Evolutionary conservation across 345 rosid genomes (phyloP).

Genomic region (Abelmoschus esculentus): DNA sequence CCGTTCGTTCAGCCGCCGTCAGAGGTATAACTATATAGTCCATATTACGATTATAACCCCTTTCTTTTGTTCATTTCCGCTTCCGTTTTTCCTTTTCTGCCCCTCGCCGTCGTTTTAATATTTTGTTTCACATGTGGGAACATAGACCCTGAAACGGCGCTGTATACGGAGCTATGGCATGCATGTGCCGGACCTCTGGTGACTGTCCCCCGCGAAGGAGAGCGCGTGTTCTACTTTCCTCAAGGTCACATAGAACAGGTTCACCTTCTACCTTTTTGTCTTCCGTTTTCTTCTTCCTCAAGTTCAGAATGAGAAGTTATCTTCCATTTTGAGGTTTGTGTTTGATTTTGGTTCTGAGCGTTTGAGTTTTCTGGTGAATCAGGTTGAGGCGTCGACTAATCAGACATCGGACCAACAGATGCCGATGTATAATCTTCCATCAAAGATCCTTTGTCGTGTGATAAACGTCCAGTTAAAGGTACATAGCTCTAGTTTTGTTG

Average conservation of each 20-base stretch:
- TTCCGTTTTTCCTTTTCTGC: not conserved
- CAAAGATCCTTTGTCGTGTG: not conserved
- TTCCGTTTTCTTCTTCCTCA: not conserved
- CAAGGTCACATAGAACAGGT: not conserved
- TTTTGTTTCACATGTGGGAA: not conserved
- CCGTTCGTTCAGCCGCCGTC: slow-evolving; percentile 10
- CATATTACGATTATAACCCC: too few species aligned
- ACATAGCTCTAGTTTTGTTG: too few species aligned
- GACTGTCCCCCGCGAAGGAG: not conserved
- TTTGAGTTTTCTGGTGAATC: not conserved
- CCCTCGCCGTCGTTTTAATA: not conserved
- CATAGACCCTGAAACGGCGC: not conserved
- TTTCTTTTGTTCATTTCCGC: not conserved
- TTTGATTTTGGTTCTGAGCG: not conserved
- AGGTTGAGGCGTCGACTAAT: not conserved
- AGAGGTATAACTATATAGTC: slow-evolving; percentile 10
- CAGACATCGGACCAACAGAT: not conserved
- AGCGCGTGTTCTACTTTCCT: not conserved
- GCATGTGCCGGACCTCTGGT: not conserved
- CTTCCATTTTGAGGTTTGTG: not conserved
- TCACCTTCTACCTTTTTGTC: not conserved
- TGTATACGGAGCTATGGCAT: not conserved
- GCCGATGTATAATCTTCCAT: not conserved
- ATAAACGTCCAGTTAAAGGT: not conserved
- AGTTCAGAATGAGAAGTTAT: too few species aligned